Evolutionary conservation across 768 basidiomycete species (phyloP).

Genomic region (Tephrocybe sp.): DNA sequence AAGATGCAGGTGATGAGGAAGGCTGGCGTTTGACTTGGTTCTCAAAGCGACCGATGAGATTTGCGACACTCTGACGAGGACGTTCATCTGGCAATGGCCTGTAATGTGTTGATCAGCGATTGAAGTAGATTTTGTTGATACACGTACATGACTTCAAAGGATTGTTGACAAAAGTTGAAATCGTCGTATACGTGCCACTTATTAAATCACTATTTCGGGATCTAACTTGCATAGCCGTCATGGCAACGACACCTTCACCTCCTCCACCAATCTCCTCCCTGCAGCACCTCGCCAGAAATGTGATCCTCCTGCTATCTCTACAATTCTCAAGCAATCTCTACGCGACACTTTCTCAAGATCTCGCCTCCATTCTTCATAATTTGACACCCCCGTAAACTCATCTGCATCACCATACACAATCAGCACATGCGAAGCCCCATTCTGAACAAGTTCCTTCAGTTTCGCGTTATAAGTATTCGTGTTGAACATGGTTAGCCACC

Average conservation of each 20-base stretch:
- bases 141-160: constrained; percentile 31
- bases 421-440: constrained; percentile 50
- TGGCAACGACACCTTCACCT: constrained; percentile 33
- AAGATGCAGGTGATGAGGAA: constrained; percentile 33
- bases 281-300: constrained; percentile 64
- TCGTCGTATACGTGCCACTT: constrained; percentile 10
- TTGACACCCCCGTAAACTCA: constrained; percentile 59
- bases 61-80: constrained; percentile 83
- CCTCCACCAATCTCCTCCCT: constrained; percentile 23
- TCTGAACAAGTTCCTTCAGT: constrained; percentile 46
- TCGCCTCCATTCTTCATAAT: constrained; percentile 55
- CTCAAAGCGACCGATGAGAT: constrained; percentile 88
- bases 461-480: constrained; percentile 49
- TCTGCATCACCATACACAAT: constrained; percentile 67
- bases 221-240: constrained; percentile 19
- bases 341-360: constrained; percentile 28
- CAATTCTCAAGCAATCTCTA: constrained; percentile 24
- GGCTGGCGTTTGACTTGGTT: constrained; percentile 71
- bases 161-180: constrained; percentile 14
- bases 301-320: constrained; percentile 45
- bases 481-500: constrained; percentile 68
- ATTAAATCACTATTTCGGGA: constrained; percentile 1
- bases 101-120: constrained; percentile 13
- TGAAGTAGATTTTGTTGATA: constrained; percentile 1
- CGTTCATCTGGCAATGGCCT: constrained; percentile 90